These are phyloP conservation scores for Nicotiana benthamiana DNA, from an alignment of 257 asterid genomes.

Conservation along the genomic window DNA sequence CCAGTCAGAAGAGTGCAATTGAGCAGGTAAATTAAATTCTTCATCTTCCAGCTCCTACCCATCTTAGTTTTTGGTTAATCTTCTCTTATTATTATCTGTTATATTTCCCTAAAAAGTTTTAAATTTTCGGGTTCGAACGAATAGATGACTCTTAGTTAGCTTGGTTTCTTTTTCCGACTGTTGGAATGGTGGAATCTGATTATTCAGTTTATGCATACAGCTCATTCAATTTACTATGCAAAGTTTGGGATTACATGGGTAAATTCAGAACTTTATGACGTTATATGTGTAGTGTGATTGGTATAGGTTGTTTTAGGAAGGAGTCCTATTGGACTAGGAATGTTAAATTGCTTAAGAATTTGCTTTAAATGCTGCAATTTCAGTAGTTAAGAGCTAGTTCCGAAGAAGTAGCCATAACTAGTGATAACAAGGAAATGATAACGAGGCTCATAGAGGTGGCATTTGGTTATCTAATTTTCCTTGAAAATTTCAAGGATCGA, in stretches of 20 bases:
- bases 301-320: background rate
- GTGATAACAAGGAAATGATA: background rate
- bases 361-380: background rate
- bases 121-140: background rate
- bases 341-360: background rate
- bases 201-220: no score
- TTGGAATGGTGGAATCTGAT: no score
- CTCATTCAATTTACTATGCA: no score
- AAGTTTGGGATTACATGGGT: no score
- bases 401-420: background rate
- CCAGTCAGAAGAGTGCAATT: conserved; percentile 50
- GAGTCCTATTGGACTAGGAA: background rate
- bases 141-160: background rate
- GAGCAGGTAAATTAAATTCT: conserved; percentile 43
- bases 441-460: background rate
- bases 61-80: background rate
- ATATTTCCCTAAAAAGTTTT: background rate
- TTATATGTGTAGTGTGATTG: background rate
- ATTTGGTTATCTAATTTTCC: background rate
- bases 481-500: background rate
- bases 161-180: background rate
- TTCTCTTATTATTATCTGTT: background rate
- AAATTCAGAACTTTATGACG: no score
- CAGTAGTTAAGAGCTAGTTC: background rate
- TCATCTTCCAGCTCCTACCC: background rate